Evolutionary conservation across 345 rosid species (phyloP), one percentile per base, ranked within the genome.

Genomic region (Firmiana major): DNA sequence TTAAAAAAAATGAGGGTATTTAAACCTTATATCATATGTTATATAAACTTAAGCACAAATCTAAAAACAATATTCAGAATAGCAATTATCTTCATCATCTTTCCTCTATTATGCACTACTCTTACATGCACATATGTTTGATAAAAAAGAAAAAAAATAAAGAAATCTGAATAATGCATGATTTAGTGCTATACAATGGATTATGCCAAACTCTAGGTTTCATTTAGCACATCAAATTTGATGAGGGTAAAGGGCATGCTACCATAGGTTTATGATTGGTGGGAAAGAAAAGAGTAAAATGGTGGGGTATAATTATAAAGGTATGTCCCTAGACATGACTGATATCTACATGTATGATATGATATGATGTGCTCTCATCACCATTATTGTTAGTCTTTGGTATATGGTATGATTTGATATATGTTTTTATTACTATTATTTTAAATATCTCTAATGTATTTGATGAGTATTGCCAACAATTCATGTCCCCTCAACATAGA

Each of bases 321-420:
- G 75, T 48, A 75, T 73, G 78, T 59, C 71, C 83, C 10, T 1
- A 36, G 81, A 58, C 81, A 74, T 77, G 83, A 78, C 80, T 59
- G 82, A 69, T 64, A 70, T 77, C 51, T 54, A 71, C 45, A 24
- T 53, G 38, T 48, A 73, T 57, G 73, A 79, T 58, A 46, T 64
- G 85, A 79, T 67, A 70, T 80, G 82, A 69, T 76, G 78, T 82
- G 46, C 54, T 51, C 49, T 22, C 62, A 45, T 75, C 66, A 53
- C 22, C 22, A 77, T 75, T 82, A 78, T 79, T 77, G 53, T 54
- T 70, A 76, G 22, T 19, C 21, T 36, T 76, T 64, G 53, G 24
- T 19, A 9, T 31, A 55, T 85, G 75, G 72, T 81, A 58, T 82
- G 82, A 82, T 81, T 73, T 77, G 81, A 77, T 77, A 15, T 69